These are phyloP conservation scores for Penicillium sp. DNA, from an alignment of 2,329 filamentous ascomycete genomes.

Conservation along the genomic window DNA sequence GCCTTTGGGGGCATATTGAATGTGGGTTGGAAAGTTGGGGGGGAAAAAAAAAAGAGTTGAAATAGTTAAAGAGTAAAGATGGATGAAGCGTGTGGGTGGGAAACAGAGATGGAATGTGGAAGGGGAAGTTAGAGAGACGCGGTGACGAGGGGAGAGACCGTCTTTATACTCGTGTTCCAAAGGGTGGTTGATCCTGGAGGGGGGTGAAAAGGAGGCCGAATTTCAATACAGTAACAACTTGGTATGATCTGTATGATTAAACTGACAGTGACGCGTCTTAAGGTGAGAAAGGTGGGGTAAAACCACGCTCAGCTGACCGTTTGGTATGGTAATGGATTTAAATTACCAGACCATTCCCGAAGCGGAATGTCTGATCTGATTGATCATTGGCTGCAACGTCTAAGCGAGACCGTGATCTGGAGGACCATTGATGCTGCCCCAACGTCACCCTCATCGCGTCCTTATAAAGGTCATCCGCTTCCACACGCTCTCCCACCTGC, in stretches of 20 bases:
- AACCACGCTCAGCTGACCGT: constrained; percentile 24
- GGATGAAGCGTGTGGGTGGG: constrained; percentile 35
- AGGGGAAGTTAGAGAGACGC: constrained; percentile 37
- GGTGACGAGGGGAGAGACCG: constrained; percentile 41
- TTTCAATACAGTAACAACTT: constrained; percentile 44
- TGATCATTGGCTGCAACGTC: constrained; percentile 42
- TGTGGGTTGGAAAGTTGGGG: constrained; percentile 27
- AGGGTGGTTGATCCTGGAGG: constrained; percentile 45
- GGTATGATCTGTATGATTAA: constrained; percentile 51
- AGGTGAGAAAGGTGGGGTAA: constrained; percentile 8
- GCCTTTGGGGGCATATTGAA: constrained; percentile 94
- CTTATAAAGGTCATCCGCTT: constrained; percentile 44
- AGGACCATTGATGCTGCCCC: constrained; percentile 37
- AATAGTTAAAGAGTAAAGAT: constrained; percentile 20
- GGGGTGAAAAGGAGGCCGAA: constrained; percentile 43
- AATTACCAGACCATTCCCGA: constrained; percentile 30
- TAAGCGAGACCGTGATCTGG: constrained; percentile 50
- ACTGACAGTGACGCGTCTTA: constrained; percentile 23
- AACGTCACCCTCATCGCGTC: constrained; percentile 45
- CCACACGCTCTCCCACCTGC: constrained; percentile 33
- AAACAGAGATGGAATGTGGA: constrained; percentile 36
- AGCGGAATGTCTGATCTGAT: constrained; percentile 34
- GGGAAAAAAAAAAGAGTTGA: constrained; percentile 25
- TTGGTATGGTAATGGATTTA: constrained; percentile 15
- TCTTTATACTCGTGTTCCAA: constrained; percentile 48